Evolutionary conservation across 2,329 filamentous ascomycete genomes (phyloP).

Genomic region (Xylogone sp.): DNA sequence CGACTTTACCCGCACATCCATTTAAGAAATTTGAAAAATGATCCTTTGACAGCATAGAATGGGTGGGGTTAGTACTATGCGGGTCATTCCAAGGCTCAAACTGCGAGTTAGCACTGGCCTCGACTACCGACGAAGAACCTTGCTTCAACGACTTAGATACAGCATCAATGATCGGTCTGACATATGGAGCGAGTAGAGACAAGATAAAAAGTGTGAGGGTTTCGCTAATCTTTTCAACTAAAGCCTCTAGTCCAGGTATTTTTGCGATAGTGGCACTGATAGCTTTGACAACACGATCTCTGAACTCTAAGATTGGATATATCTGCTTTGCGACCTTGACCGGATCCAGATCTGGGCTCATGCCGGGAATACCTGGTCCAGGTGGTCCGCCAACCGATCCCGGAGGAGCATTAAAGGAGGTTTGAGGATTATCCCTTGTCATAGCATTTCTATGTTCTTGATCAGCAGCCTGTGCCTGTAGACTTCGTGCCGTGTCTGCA

Average conservation of each 20-base stretch:
- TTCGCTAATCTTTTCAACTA: conserved; percentile 94
- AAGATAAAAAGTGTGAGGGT: conserved; percentile 89
- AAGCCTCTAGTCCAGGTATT: conserved; percentile 81
- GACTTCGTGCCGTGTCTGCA: conserved; percentile 59
- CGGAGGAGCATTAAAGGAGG: conserved; percentile 35
- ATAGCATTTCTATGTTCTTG: conserved; percentile 57
- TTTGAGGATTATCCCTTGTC: conserved; percentile 44
- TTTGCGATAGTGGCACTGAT: conserved; percentile 85
- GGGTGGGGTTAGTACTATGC: conserved; percentile 71
- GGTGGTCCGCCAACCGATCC: conserved; percentile 40
- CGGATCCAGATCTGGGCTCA: conserved; percentile 73
- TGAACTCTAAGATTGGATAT: conserved; percentile 90
- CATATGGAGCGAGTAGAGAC: conserved; percentile 84
- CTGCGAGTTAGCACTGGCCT: conserved; percentile 68
- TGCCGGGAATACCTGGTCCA: conserved; percentile 61
- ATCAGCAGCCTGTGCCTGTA: conserved; percentile 57
- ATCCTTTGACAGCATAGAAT: conserved; percentile 80
- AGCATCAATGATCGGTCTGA: conserved; percentile 85
- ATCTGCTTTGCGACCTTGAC: conserved; percentile 76
- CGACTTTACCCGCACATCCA: conserved; percentile 70
- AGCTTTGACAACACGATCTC: conserved; percentile 86
- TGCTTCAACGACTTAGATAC: conserved; percentile 82
- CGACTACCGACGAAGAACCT: conserved; percentile 71
- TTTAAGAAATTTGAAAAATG: conserved; percentile 80
- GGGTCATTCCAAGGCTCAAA: conserved; percentile 78